These are phyloP conservation scores for Mucor circinelloides DNA, from an alignment of 371 early-diverging fungal genomes.

Conservation along the genomic window DNA sequence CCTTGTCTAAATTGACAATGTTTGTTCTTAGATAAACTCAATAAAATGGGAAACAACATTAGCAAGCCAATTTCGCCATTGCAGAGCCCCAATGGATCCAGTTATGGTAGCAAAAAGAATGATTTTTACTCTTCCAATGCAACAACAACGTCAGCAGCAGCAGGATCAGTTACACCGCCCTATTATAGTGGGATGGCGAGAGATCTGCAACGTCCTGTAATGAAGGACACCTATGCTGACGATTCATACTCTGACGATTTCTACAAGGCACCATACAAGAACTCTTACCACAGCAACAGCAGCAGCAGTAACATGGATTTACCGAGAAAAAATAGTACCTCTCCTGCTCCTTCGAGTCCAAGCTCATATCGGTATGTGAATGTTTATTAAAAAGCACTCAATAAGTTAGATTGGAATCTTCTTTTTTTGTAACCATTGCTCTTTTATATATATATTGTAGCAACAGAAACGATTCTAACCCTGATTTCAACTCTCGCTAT, in stretches of 20 bases:
- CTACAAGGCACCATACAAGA: constrained; percentile 17
- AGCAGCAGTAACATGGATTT: constrained; percentile 14
- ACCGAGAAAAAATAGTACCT: constrained; percentile 43
- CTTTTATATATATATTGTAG: constrained; percentile 2
- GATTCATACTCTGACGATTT: constrained; percentile 17
- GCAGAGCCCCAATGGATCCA: constrained; percentile 21
- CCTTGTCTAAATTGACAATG: neutral
- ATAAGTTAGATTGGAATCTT: neutral
- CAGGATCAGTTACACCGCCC: constrained; percentile 35
- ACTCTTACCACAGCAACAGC: neutral
- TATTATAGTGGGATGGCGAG: constrained; percentile 28
- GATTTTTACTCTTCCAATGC: neutral
- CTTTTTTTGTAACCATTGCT: constrained; percentile 6
- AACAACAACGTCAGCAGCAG: neutral
- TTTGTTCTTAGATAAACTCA: constrained; percentile 13
- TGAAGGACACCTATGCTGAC: constrained; percentile 16
- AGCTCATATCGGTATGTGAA: constrained; percentile 31
- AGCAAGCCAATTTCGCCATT: constrained; percentile 25
- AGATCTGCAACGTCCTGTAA: constrained; percentile 22
- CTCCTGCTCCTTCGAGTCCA: constrained; percentile 44
- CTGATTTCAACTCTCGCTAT: constrained; percentile 14
- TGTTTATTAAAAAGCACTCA: neutral
- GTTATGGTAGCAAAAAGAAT: neutral
- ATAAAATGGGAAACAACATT: neutral
- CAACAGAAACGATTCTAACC: constrained; percentile 8